These are phyloP conservation scores for Ephemerocybe angulata DNA, from an alignment of 768 basidiomycete species.

Conservation along the genomic window DNA sequence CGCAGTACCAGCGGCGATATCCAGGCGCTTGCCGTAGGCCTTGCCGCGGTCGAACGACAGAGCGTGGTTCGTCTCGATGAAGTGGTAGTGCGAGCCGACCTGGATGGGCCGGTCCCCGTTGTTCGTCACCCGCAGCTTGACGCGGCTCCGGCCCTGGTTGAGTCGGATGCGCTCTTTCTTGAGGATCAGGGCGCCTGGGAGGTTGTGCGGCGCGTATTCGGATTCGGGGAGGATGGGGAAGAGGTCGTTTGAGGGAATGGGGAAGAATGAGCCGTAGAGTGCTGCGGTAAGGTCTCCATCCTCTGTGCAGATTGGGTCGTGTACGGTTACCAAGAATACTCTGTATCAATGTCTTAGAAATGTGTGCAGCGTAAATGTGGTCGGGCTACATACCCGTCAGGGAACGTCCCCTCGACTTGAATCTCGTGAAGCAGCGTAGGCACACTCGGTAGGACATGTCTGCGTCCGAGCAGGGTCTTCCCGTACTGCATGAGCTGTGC, in stretches of 20 bases:
- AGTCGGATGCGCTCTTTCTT: slow-evolving; percentile 65
- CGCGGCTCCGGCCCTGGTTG: slow-evolving; percentile 68
- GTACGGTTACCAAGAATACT: slow-evolving; percentile 95
- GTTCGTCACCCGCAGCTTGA: slow-evolving; percentile 78
- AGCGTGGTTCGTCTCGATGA: slow-evolving; percentile 81
- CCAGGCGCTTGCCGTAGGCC: slow-evolving; percentile 82
- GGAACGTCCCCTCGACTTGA: slow-evolving; percentile 92
- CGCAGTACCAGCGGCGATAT: slow-evolving; percentile 93
- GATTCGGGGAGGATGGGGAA: slow-evolving; percentile 58
- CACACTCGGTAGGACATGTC: slow-evolving; percentile 87
- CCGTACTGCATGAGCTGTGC: slow-evolving; percentile 92
- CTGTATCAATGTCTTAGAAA: slow-evolving; percentile 30
- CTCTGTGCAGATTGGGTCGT: slow-evolving; percentile 89
- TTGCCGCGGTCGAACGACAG: slow-evolving; percentile 79
- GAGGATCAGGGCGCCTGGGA: slow-evolving; percentile 75
- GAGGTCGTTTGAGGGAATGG: slow-evolving; percentile 58
- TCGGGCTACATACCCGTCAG: slow-evolving; percentile 59
- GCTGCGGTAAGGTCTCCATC: slow-evolving; percentile 76
- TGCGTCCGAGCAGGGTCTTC: slow-evolving; percentile 79
- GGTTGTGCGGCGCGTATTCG: slow-evolving; percentile 48
- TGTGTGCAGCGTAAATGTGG: not conserved
- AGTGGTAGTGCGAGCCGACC: slow-evolving; percentile 92
- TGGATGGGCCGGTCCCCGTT: slow-evolving; percentile 92
- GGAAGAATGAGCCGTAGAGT: slow-evolving; percentile 92
- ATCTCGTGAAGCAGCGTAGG: slow-evolving; percentile 75